Evolutionary conservation across 441 rosid genomes (phyloP).

Genomic region (Croton laevigatus): DNA sequence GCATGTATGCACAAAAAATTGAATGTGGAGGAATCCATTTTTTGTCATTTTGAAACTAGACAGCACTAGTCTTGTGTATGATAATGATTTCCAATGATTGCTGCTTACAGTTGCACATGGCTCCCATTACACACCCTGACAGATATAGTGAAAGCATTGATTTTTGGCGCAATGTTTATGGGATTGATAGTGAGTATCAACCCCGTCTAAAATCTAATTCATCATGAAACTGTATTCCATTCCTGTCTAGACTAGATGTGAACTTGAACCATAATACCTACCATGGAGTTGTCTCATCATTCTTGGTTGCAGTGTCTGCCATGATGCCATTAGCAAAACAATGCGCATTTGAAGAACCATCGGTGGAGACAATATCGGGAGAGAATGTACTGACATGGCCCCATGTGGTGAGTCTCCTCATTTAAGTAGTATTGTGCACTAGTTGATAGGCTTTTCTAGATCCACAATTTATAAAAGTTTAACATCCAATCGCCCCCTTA

Average conservation of each 20-base stretch:
- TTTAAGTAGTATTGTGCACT: not conserved
- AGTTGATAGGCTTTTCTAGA: not conserved
- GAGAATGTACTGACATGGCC: conserved; percentile 97
- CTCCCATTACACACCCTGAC: conserved; percentile 89
- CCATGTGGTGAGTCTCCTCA: conserved; percentile 65
- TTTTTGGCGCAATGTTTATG: conserved; percentile 97
- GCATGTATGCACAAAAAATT: not conserved
- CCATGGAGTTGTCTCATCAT: conserved; percentile 12
- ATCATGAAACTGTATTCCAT: conserved; percentile 8
- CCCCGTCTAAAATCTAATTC: conserved; percentile 22
- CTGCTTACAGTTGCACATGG: conserved; percentile 83
- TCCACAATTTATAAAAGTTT: too few relatives aligned
- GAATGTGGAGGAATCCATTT: not conserved
- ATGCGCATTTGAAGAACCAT: conserved; percentile 96
- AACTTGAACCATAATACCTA: conserved; percentile 9
- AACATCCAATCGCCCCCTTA: too few relatives aligned
- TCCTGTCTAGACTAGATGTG: conserved; percentile 14
- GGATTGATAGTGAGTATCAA: conserved; percentile 88
- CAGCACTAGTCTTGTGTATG: conserved; percentile 5
- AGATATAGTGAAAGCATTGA: conserved; percentile 89
- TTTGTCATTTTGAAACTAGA: not conserved
- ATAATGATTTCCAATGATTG: conserved; percentile 29
- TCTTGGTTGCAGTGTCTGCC: conserved; percentile 81
- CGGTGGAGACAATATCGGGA: conserved; percentile 84
- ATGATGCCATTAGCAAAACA: conserved; percentile 93